A percentile compares a stretch with the other conserved stretches of the same genome.
Conservation (phyloP, 139 green algal species). For the Chlamydomonas urium region DNA sequence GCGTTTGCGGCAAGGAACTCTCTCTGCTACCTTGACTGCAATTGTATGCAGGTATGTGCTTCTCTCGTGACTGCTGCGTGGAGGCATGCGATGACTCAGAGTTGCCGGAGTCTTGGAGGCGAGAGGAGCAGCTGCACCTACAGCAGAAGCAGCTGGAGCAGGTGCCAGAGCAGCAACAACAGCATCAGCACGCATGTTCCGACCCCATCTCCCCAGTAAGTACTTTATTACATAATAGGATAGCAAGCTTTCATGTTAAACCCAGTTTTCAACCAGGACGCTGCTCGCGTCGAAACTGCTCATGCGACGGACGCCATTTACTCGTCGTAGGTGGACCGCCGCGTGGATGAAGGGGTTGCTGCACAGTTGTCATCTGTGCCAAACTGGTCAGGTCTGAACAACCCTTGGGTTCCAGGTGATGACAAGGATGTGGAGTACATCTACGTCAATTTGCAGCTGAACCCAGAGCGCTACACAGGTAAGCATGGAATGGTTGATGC, state of each 20-base stretch:
- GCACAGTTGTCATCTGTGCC: not conserved
- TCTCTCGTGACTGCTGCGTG: conserved; percentile 50
- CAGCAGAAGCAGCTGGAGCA: not conserved
- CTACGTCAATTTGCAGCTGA: conserved; percentile 93
- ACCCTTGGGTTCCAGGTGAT: conserved; percentile 88
- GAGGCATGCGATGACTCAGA: conserved; percentile 6
- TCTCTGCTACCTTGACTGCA: not conserved
- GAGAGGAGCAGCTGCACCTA: conserved; percentile 31
- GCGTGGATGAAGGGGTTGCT: not conserved
- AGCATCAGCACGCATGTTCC: not conserved
- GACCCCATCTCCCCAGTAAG: conserved; percentile 11
- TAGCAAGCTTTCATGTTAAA: too few species aligned
- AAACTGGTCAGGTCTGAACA: conserved; percentile 80
- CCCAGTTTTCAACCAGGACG: too few species aligned
- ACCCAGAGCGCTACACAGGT: conserved; percentile 92
- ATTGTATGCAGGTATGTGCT: conserved; percentile 6
- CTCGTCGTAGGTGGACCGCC: conserved; percentile 9
- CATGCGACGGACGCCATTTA: too few species aligned
- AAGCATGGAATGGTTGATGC: too few species aligned
- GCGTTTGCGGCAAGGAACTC: conserved; percentile 26
- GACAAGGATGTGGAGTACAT: conserved; percentile 71
- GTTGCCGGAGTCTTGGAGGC: conserved; percentile 46
- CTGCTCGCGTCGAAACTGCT: too few species aligned
- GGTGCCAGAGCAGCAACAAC: not conserved
- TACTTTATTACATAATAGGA: too few species aligned